Percentiles rank a stretch among this genome's conserved stretches.
phyloP scores from a whole-genome alignment of 495 filamentous ascomycete species.

The Penicillium turbatum region DNA sequence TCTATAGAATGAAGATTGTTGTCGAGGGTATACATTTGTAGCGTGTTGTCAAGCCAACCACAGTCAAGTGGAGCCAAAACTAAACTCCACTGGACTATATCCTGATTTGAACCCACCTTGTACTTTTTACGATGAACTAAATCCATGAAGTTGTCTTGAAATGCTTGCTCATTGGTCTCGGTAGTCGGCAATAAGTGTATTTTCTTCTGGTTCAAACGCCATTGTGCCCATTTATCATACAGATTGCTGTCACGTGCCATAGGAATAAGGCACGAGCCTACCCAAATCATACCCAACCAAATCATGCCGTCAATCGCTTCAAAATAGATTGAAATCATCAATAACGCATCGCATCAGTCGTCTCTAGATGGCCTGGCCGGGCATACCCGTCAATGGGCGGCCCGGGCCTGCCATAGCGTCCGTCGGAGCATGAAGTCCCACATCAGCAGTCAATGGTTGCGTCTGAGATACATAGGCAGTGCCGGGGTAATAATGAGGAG shows the following conservation, averaged over 20 bases:
- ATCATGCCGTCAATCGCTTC: not conserved
- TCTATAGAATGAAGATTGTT: not conserved
- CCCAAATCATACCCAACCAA: not conserved
- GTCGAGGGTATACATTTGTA: not conserved
- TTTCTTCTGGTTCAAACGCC: not conserved
- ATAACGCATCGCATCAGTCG: constrained; percentile 1
- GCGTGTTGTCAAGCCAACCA: constrained; percentile 21
- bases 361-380: constrained; percentile 16
- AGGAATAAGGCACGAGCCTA: not conserved
- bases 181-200: not conserved
- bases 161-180: not conserved
- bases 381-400: constrained; percentile 24
- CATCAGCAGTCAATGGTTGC: constrained; percentile 9
- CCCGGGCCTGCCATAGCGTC: constrained; percentile 12
- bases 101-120: too few relatives aligned
- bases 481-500: constrained; percentile 26
- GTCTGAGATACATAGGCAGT: constrained; percentile 36
- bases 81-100: not conserved
- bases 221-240: constrained; percentile 2
- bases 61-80: not conserved
- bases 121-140: too few relatives aligned
- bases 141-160: too few relatives aligned
- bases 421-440: constrained; percentile 3
- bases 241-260: not conserved
- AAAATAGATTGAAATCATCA: constrained; percentile 4